Conservation (phyloP, 2,329 filamentous ascomycete species). For the Triangularia setosa region DNA sequence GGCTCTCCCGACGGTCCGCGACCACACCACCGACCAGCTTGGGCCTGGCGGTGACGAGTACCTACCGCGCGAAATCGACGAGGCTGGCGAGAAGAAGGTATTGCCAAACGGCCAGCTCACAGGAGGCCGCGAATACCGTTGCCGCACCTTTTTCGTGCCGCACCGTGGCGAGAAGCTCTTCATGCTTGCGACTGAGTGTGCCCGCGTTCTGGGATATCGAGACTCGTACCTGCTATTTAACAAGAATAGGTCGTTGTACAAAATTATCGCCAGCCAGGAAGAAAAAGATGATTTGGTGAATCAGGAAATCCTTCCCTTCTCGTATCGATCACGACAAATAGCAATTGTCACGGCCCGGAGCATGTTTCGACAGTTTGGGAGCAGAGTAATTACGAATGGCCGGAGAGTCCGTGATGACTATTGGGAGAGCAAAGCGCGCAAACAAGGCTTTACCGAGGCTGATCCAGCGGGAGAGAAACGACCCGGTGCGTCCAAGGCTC, state of each 20-base stretch:
- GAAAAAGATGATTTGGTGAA: slow-evolving; percentile 96
- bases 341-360: slow-evolving; percentile 95
- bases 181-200: slow-evolving; percentile 98
- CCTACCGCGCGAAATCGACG: slow-evolving; percentile 86
- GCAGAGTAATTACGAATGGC: slow-evolving; percentile 84
- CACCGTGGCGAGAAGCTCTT: slow-evolving; percentile 90
- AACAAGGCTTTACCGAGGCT: slow-evolving; percentile 97
- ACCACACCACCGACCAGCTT: slow-evolving; percentile 95
- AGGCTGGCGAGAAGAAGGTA: slow-evolving; percentile 92
- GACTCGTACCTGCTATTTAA: slow-evolving; percentile 99
- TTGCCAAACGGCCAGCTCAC: slow-evolving; percentile 75
- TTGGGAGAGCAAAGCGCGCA: slow-evolving; percentile 95
- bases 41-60: slow-evolving; percentile 90
- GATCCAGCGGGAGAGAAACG: slow-evolving; percentile 94
- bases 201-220: slow-evolving; percentile 85
- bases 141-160: slow-evolving; percentile 88
- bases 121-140: slow-evolving; percentile 83
- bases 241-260: slow-evolving; percentile 93
- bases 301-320: slow-evolving; percentile 94
- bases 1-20: slow-evolving; percentile 88
- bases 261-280: slow-evolving; percentile 92
- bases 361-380: slow-evolving; percentile 98
- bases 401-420: slow-evolving; percentile 94
- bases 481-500: slow-evolving; percentile 82
- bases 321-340: slow-evolving; percentile 96